Percentiles rank a stretch among this genome's conserved stretches.
phyloP scores from a whole-genome alignment of 306 rosid species.

The Vicia sativa region DNA sequence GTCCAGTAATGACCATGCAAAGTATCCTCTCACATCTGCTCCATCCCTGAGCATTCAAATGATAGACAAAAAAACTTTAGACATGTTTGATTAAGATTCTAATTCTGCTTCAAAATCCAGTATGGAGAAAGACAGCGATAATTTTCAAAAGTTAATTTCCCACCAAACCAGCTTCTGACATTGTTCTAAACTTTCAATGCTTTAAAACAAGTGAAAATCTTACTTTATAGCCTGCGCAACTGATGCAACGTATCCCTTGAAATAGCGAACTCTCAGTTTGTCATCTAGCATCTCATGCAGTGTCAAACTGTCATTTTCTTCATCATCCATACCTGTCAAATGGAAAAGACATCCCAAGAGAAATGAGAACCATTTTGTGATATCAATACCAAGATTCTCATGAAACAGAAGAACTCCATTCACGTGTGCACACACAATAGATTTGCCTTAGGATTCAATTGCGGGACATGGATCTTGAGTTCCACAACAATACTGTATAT shows the following conservation, averaged over 20 bases:
- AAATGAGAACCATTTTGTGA: constrained; percentile 18
- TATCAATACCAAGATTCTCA: no score
- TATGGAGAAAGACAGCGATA: not conserved
- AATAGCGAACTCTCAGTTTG: constrained; percentile 75
- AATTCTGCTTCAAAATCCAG: constrained; percentile 16
- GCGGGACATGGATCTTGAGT: no score
- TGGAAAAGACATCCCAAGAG: constrained; percentile 30
- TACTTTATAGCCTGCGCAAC: constrained; percentile 83
- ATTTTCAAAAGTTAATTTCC: not conserved
- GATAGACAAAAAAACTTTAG: constrained; percentile 15
- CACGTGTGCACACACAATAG: no score
- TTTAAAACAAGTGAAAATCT: constrained; percentile 35
- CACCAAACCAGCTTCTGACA: not conserved
- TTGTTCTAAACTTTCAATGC: not conserved
- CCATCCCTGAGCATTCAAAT: constrained; percentile 69
- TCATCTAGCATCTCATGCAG: constrained; percentile 82
- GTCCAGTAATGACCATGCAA: constrained; percentile 92
- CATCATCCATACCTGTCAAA: constrained; percentile 90
- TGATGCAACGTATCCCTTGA: constrained; percentile 64
- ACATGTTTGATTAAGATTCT: constrained; percentile 6
- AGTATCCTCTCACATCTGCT: constrained; percentile 83
- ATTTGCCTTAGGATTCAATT: no score
- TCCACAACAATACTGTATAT: no score
- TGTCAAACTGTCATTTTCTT: constrained; percentile 57
- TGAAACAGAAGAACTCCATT: no score